phyloP scores from a whole-genome alignment of 2,329 filamentous ascomycete species.

The Alternaria brassicae region DNA sequence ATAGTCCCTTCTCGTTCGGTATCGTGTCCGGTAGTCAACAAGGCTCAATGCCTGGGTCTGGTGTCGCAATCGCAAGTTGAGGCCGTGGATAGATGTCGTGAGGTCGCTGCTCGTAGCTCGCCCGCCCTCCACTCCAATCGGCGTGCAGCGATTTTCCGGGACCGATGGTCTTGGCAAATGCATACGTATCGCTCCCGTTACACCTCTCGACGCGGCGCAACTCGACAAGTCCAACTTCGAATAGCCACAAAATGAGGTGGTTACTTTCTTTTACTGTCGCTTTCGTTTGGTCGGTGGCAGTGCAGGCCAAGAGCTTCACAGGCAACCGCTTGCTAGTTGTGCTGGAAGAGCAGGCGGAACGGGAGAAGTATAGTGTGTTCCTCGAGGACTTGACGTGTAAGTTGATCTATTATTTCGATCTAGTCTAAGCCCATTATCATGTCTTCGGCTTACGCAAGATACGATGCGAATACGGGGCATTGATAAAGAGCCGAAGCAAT shows the following conservation, averaged over 20 bases:
- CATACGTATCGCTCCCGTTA: constrained; percentile 48
- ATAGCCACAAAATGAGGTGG: constrained; percentile 72
- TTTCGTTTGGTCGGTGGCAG: constrained; percentile 70
- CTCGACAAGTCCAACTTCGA: constrained; percentile 29
- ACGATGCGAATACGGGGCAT: not conserved
- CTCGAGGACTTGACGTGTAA: constrained; percentile 74
- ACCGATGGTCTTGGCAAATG: constrained; percentile 44
- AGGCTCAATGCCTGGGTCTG: constrained; percentile 31
- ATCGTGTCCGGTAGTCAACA: constrained; percentile 2
- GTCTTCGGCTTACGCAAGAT: not conserved
- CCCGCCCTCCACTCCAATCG: constrained; percentile 24
- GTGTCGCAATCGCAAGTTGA: constrained; percentile 16
- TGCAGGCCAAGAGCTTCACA: constrained; percentile 77
- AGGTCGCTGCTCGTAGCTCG: constrained; percentile 15
- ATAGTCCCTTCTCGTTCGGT: not conserved
- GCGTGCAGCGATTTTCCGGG: constrained; percentile 35
- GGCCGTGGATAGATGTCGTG: constrained; percentile 8
- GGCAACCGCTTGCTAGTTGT: constrained; percentile 85
- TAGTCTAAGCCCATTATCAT: not conserved
- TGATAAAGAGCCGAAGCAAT: constrained; percentile 5
- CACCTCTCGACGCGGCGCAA: constrained; percentile 14
- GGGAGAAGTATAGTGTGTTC: constrained; percentile 83
- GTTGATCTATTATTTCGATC: constrained; percentile 30
- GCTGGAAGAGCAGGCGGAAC: constrained; percentile 81
- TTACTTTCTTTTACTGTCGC: constrained; percentile 70